Evolutionary conservation across 225 moss, liverwort and hornwort genomes (phyloP).

Genomic region (Bryoerythrophyllum caledonicum): DNA sequence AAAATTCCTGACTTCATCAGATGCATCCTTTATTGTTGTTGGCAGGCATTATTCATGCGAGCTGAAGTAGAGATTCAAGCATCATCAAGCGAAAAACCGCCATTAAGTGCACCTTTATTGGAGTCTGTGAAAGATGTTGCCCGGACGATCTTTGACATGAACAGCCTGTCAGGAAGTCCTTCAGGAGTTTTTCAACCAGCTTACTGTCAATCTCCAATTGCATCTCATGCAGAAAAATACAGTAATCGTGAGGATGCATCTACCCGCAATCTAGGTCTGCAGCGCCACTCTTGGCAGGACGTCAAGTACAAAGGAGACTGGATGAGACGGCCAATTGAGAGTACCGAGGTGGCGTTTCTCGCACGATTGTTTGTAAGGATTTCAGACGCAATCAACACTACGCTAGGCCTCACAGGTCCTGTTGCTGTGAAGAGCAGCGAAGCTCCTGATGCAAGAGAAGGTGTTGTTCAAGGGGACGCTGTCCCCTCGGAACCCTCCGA

Average conservation of each 20-base stretch:
- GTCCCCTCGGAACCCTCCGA: slow-evolving; percentile 40
- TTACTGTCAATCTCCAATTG: slow-evolving; percentile 39
- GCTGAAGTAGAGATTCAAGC: slow-evolving; percentile 62
- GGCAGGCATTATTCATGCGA: slow-evolving; percentile 61
- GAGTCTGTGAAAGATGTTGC: slow-evolving; percentile 65
- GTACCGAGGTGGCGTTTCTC: slow-evolving; percentile 56
- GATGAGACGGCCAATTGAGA: slow-evolving; percentile 73
- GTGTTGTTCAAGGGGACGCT: slow-evolving; percentile 15
- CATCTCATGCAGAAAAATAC: slow-evolving; percentile 34
- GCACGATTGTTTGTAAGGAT: slow-evolving; percentile 51
- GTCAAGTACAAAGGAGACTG: slow-evolving; percentile 68
- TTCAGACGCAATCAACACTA: slow-evolving; percentile 51
- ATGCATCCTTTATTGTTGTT: background rate
- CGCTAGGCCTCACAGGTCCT: slow-evolving; percentile 42
- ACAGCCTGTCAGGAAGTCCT: slow-evolving; percentile 27
- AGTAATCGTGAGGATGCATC: slow-evolving; percentile 25
- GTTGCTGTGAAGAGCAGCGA: slow-evolving; percentile 28
- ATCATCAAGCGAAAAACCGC: slow-evolving; percentile 53
- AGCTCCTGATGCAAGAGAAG: slow-evolving; percentile 28
- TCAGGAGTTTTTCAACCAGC: slow-evolving; percentile 38
- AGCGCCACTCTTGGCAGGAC: slow-evolving; percentile 74
- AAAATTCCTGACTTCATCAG: slow-evolving; percentile 9
- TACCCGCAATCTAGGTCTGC: slow-evolving; percentile 46
- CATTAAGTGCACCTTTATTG: slow-evolving; percentile 54
- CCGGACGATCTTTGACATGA: slow-evolving; percentile 50